Evolutionary conservation across 2,329 filamentous ascomycete genomes (phyloP), one percentile per base, ranked within the genome.

Genomic region (Penicillium sp.): DNA sequence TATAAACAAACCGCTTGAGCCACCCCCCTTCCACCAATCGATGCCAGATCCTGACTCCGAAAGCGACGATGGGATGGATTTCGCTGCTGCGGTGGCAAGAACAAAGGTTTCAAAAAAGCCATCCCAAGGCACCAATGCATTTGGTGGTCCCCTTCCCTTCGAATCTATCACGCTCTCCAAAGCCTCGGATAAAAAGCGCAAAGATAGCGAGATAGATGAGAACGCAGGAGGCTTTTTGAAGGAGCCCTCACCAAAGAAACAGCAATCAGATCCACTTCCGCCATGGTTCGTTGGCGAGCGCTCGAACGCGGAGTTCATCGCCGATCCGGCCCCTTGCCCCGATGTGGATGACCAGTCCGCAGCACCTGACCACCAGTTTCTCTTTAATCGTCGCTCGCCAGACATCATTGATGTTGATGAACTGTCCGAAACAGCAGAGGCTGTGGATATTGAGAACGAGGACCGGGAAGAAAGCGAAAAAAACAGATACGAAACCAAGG

Each of bases 71-170:
- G 85, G 78, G 13, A 80, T 93, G 70, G 91, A 96, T 70, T 78
- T 97, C 45, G 85, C 90, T 67, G 81, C 89, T 31, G 87, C 91
- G 0, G 73, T 97, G 47, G 86, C 87, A 9, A 88, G 87, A 58
- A 89, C 90, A 18, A 86, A 88, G 55, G 84, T 82, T 61, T 79
- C 81, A 54, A 84, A 85, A 67, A 81, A 80, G 39, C 62, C 60
- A 29, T 63, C 60, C 9, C 22, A 36, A 7, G 8, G 49, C 6
- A 36, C 55, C 13, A 84, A 86, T 62, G 80, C 84, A 3, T 89
- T 96, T 67, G 84, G 85, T 60, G 93, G 93, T 0, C 91, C 92
- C 0, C 74, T 99, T 5, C 94, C 94, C 0, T 99, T 99, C 67
- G 92, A 96, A 63, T 93, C 82, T 47, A 75, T 88, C 6, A 82